Base-by-base conservation (phyloP, 306 rosid genomes). In the Abrus precatorius region DNA sequence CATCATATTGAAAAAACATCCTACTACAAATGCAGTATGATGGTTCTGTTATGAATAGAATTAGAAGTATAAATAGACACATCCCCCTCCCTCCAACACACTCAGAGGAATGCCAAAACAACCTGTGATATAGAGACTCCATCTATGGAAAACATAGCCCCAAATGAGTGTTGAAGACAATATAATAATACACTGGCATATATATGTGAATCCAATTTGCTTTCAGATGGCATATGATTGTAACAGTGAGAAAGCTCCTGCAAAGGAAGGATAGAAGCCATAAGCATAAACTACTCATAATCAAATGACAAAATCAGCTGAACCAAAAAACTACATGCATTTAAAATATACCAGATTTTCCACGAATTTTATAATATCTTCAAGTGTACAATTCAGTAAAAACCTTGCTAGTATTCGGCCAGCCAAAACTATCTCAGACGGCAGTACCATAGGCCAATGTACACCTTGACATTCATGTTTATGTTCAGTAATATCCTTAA, bases 371-470 rank as follows among this genome's bases (percentile, higher is more conserved):
- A 82, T 32, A 80, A 52, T 84, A 82, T 85, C 84, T 29, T 48
- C 72, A 20, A 76, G 79, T 57, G 80, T 72, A 67, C 82, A 80
- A 59, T 84, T 87, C 29, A 81, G 74, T 33, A 79, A 63, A 76
- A 82, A 87, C 74, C 86, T 89, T 0, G 86, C 87, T 7, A 94
- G 77, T 49, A 89, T 69, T 76, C 97, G 90, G 64, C 98, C 97
- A 73, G 94, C 94, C 88, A 94, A 92, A 86, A 89, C 98, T 82
- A 94, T 84, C 80, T 94, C 97, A 47, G 97, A 73, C 6, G 98
- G 97, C 55, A 94, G 78, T 59, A 92, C 89, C 43, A 86, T 84
- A 69, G 97, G 86, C 98, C 98, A 94, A 69, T 90, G 76, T 74
- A 82, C 94, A 72, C 97, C 97, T 59, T 83, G 85, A 66, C 97